A percentile compares a stretch with the other conserved stretches of the same genome.
These are phyloP conservation scores for Tolypocladium nubicola DNA, from an alignment of 2,329 filamentous ascomycete species.

Conservation along the genomic window DNA sequence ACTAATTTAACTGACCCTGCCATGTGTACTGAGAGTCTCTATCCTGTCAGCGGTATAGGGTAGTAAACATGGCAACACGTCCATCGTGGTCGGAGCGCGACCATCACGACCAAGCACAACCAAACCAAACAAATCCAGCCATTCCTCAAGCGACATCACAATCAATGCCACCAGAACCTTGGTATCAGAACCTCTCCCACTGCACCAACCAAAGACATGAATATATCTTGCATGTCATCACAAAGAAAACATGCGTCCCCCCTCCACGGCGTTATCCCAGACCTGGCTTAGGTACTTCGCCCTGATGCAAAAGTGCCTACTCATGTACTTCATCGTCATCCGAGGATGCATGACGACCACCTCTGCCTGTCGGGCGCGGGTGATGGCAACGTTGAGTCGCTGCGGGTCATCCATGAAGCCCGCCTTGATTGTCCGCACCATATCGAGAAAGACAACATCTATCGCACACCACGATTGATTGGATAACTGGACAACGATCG, in stretches of 20 bases:
- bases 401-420: conserved; percentile 32
- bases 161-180: background rate
- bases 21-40: no score
- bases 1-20: no score
- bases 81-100: background rate
- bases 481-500: no score
- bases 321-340: conserved; percentile 17
- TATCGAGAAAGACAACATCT: conserved; percentile 37
- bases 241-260: background rate
- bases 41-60: no score
- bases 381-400: conserved; percentile 34
- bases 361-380: conserved; percentile 32
- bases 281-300: conserved; percentile 16
- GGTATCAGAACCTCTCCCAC: background rate
- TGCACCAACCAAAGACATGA: background rate
- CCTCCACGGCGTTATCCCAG: conserved; percentile 18
- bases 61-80: no score
- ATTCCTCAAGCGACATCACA: background rate
- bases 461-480: no score
- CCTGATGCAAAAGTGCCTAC: conserved; percentile 4
- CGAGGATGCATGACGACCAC: conserved; percentile 31
- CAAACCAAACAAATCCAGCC: background rate
- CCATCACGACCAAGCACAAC: background rate
- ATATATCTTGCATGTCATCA: background rate
- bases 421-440: conserved; percentile 27